A percentile compares a stretch with the other conserved stretches of the same genome.
Evolutionary conservation across 768 basidiomycete species (phyloP).

Genomic region (Boletus reticuloceps): DNA sequence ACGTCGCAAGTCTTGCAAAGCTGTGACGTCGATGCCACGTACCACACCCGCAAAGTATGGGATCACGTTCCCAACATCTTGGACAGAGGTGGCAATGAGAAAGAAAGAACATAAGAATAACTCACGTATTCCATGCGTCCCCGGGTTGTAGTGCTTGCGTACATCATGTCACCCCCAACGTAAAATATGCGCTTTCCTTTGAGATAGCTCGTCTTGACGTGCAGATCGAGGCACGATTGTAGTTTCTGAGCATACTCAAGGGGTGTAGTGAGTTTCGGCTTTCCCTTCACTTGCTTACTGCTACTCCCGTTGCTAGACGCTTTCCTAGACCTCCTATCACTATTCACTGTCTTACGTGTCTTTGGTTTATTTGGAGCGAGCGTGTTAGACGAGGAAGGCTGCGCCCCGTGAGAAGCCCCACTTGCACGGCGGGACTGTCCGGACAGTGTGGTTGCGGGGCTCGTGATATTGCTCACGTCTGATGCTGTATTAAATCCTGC

Average conservation of each 20-base stretch:
- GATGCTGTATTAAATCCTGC: conserved; percentile 6
- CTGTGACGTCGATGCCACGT: too few relatives aligned
- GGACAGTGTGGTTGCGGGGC: conserved; percentile 8
- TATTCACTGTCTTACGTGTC: conserved; percentile 22
- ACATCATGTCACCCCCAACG: conserved; percentile 54
- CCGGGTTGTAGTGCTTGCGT: conserved; percentile 49
- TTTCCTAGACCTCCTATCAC: conserved; percentile 11
- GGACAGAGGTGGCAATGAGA: background rate
- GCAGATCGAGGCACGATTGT: conserved; percentile 29
- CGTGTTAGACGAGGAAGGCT: background rate
- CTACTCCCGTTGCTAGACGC: conserved; percentile 1
- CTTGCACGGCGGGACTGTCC: background rate
- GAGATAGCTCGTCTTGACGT: conserved; percentile 37
- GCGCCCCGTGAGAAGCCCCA: background rate
- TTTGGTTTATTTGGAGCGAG: background rate
- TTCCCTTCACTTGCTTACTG: conserved; percentile 38
- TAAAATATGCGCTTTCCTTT: conserved; percentile 58
- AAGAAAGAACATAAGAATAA: conserved; percentile 3
- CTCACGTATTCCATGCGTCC: conserved; percentile 62
- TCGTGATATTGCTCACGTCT: conserved; percentile 21
- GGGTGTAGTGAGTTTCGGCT: conserved; percentile 43
- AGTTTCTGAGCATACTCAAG: conserved; percentile 53
- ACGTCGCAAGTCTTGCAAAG: background rate
- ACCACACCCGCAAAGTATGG: too few relatives aligned
- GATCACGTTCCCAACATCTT: background rate